Evolutionary conservation across 305 asterid genomes (phyloP).

Genomic region (Withania somnifera): DNA sequence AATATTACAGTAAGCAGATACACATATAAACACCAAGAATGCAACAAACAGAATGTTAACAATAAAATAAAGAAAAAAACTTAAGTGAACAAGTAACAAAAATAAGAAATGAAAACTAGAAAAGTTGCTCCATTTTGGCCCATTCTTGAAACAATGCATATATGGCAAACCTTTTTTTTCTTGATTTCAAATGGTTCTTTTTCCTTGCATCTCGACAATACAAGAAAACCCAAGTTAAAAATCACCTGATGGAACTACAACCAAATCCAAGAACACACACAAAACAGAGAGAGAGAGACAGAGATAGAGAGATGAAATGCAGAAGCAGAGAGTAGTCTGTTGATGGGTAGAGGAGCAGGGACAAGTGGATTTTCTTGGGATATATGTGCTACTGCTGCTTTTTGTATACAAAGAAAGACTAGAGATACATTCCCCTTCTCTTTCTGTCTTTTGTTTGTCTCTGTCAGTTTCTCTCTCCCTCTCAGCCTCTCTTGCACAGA

Average conservation of each 20-base stretch:
- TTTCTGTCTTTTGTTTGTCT: not conserved
- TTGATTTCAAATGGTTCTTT: not conserved
- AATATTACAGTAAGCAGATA: not conserved
- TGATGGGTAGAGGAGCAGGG: not conserved
- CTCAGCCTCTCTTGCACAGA: slow-evolving; percentile 8
- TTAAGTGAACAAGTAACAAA: no score
- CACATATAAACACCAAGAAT: not conserved
- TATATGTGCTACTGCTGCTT: not conserved
- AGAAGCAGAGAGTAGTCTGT: not conserved
- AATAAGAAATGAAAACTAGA: not conserved
- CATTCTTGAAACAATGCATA: not conserved
- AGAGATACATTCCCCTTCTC: not conserved
- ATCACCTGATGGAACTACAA: not conserved
- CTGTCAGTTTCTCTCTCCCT: slow-evolving; percentile 4
- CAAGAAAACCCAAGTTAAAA: not conserved
- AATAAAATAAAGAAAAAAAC: no score
- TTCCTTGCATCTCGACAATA: not conserved
- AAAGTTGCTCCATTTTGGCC: not conserved
- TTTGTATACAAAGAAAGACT: not conserved
- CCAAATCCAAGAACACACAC: not conserved
- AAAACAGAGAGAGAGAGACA: not conserved
- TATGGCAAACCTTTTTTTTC: not conserved
- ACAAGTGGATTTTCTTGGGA: slow-evolving; percentile 1
- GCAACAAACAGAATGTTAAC: not conserved
- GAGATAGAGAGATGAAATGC: not conserved